phyloP scores from a whole-genome alignment of 495 filamentous ascomycete species.

The Hypomontagnella submonticulosa region DNA sequence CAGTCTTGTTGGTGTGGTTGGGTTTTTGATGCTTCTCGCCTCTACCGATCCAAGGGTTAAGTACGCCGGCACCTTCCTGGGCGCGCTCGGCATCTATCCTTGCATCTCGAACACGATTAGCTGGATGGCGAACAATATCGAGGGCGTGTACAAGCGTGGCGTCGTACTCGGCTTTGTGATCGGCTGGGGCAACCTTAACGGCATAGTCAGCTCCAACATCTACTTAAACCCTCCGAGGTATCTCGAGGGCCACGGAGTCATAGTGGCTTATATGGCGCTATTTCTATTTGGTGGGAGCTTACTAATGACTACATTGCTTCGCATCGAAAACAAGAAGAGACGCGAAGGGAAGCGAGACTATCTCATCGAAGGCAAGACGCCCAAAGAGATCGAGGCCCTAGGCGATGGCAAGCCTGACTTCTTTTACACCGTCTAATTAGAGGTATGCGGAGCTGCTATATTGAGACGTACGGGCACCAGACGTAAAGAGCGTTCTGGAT shows the following conservation, averaged over 20 bases:
- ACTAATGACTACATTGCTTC: conserved; percentile 72
- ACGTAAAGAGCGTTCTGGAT: background rate
- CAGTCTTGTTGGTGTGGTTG: conserved; percentile 76
- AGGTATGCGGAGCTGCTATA: background rate
- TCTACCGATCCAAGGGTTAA: conserved; percentile 69
- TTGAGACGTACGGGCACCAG: background rate
- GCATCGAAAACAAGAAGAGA: conserved; percentile 71
- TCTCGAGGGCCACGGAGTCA: conserved; percentile 57
- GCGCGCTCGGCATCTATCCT: conserved; percentile 90
- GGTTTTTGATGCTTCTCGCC: conserved; percentile 82
- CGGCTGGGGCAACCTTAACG: conserved; percentile 94
- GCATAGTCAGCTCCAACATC: conserved; percentile 82
- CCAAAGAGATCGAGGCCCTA: conserved; percentile 67
- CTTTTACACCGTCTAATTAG: conserved; percentile 71
- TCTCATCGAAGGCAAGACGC: conserved; percentile 68
- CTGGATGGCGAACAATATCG: conserved; percentile 90
- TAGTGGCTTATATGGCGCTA: conserved; percentile 62
- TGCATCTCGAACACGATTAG: conserved; percentile 91
- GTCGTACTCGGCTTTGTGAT: conserved; percentile 88
- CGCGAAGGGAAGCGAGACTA: conserved; percentile 73
- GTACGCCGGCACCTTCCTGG: conserved; percentile 88
- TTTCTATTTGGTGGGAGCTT: conserved; percentile 65
- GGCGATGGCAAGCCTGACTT: conserved; percentile 85
- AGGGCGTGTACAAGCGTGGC: conserved; percentile 93
- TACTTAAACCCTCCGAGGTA: conserved; percentile 60